These are phyloP conservation scores for Aspergillus cejpii DNA, from an alignment of 2,329 filamentous ascomycete genomes.

Conservation along the genomic window DNA sequence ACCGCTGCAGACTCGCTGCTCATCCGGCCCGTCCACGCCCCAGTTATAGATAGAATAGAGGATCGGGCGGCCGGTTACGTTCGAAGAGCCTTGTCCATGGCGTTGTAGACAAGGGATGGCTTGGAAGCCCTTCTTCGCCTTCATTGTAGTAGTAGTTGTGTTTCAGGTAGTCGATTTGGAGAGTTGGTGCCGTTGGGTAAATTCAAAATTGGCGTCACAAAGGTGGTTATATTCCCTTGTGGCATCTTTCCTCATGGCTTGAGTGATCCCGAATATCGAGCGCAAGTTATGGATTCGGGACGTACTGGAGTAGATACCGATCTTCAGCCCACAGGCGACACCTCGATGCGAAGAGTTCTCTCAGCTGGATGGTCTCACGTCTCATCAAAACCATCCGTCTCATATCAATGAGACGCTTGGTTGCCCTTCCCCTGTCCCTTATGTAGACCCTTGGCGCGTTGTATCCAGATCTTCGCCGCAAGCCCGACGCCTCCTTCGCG, in stretches of 20 bases:
- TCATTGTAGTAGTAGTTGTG: constrained; percentile 55
- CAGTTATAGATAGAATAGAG: constrained; percentile 48
- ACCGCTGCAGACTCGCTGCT: constrained; percentile 38
- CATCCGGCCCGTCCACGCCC: constrained; percentile 51
- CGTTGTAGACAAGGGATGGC: constrained; percentile 44
- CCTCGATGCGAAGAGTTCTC: too few species aligned
- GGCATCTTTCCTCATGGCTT: constrained; percentile 50
- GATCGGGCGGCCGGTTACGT: constrained; percentile 42
- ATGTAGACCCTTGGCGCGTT: constrained; percentile 45
- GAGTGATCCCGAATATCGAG: constrained; percentile 39
- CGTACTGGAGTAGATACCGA: constrained; percentile 50
- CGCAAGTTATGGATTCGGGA: constrained; percentile 26
- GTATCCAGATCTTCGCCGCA: constrained; percentile 48
- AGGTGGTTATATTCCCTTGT: too few species aligned
- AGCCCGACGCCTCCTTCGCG: constrained; percentile 41
- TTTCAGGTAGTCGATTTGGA: constrained; percentile 43
- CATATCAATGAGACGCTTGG: constrained; percentile 8
- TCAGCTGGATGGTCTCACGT: too few species aligned
- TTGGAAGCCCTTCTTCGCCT: constrained; percentile 46
- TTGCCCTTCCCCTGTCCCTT: constrained; percentile 41
- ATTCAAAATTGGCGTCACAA: too few species aligned
- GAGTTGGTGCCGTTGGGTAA: neutral
- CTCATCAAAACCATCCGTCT: neutral
- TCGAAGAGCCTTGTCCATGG: constrained; percentile 46
- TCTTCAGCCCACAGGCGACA: too few species aligned